Evolutionary conservation across 768 basidiomycete species (phyloP).

Genomic region (Pulveroboletus sp.): DNA sequence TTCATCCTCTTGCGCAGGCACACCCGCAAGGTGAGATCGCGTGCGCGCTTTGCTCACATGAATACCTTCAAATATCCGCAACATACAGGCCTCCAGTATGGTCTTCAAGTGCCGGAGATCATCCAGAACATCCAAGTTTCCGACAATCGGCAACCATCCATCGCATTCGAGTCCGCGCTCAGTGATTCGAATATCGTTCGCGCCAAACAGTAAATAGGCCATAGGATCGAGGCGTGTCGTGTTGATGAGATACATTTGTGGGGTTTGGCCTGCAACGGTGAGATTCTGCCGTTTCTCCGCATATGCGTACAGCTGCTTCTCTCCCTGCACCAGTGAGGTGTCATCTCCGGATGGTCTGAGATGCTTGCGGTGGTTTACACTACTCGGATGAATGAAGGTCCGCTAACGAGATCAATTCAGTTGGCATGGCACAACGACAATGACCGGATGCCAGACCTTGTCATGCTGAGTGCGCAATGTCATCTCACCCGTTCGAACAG

Average conservation of each 20-base stretch:
- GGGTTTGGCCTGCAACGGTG: slow-evolving; percentile 38
- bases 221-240: slow-evolving; percentile 86
- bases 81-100: slow-evolving; percentile 77
- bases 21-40: slow-evolving; percentile 29
- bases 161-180: slow-evolving; percentile 81
- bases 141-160: slow-evolving; percentile 82
- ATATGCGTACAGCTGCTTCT: slow-evolving; percentile 79
- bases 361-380: slow-evolving; percentile 74
- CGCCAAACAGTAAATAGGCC: slow-evolving; percentile 89
- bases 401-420: slow-evolving; percentile 38
- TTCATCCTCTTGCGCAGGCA: slow-evolving; percentile 46
- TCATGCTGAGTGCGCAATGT: slow-evolving; percentile 73
- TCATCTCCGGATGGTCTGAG: slow-evolving; percentile 19
- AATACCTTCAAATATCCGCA: slow-evolving; percentile 89
- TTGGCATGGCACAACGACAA: slow-evolving; percentile 1
- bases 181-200: slow-evolving; percentile 66
- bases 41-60: slow-evolving; percentile 33
- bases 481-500: slow-evolving; percentile 65
- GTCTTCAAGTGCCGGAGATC: slow-evolving; percentile 78
- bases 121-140: slow-evolving; percentile 68
- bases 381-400: slow-evolving; percentile 78
- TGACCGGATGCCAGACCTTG: slow-evolving; percentile 50
- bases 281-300: slow-evolving; percentile 81
- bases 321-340: slow-evolving; percentile 27
- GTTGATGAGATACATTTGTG: slow-evolving; percentile 68